Conservation (phyloP, 225 moss, liverwort and hornwort genomes). For the Asterella californica region DNA sequence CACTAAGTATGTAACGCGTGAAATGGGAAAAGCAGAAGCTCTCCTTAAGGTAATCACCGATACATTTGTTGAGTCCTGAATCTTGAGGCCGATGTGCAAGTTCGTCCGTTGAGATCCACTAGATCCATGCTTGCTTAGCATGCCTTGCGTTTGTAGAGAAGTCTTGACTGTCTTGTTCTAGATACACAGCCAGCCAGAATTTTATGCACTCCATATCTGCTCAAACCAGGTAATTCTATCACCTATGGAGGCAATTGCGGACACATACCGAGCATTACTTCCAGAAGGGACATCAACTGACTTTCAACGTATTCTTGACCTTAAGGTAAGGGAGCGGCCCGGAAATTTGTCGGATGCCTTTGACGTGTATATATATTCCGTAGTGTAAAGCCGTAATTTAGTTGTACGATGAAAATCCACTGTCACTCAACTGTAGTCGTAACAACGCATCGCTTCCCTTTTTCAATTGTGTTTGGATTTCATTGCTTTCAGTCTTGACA, state of each 20-base stretch:
- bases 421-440: background rate
- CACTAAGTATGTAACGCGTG: slow-evolving; percentile 89
- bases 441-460: background rate
- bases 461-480: background rate
- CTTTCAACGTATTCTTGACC: slow-evolving; percentile 91
- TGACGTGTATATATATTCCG: background rate
- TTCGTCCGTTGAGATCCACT: background rate
- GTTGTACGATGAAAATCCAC: background rate
- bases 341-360: background rate
- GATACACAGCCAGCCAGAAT: background rate
- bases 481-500: background rate
- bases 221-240: slow-evolving; percentile 75
- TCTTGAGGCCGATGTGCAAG: background rate
- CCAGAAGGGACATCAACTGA: slow-evolving; percentile 92
- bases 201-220: background rate
- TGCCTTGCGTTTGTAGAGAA: background rate
- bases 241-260: slow-evolving; percentile 99
- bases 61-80: background rate
- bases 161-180: background rate
- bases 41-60: slow-evolving; percentile 70
- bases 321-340: slow-evolving; percentile 53
- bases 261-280: slow-evolving; percentile 91
- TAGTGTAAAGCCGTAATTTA: background rate
- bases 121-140: background rate
- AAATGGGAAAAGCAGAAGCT: slow-evolving; percentile 98